These are phyloP conservation scores for Metahyphopichia silvanorum DNA, from an alignment of 805 yeast species.

Conservation along the genomic window DNA sequence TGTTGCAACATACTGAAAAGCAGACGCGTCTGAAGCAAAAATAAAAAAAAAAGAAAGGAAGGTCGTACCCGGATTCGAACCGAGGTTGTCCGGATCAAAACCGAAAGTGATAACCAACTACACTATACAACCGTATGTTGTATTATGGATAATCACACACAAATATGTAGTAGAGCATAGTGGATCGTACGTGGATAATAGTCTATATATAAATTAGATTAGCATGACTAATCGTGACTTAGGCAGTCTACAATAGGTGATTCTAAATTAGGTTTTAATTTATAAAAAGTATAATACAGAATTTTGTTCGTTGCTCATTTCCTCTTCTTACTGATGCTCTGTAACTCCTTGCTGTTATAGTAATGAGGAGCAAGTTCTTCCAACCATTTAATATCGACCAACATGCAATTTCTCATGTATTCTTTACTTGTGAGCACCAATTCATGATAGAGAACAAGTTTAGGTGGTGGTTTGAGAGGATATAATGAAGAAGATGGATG, in stretches of 20 bases:
- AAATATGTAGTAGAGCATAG: too few relatives aligned
- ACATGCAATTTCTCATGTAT: conserved; percentile 79
- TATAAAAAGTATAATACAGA: too few relatives aligned
- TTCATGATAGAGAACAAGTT: conserved; percentile 74
- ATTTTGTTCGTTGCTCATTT: too few relatives aligned
- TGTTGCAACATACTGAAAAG: too few relatives aligned
- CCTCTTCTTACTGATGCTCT: conserved; percentile 4
- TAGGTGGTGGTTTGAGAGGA: conserved; percentile 67
- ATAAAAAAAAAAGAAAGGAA: too few relatives aligned
- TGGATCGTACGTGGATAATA: neutral
- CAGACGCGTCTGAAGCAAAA: too few relatives aligned
- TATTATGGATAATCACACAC: too few relatives aligned
- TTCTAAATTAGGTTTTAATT: too few relatives aligned
- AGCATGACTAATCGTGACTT: too few relatives aligned
- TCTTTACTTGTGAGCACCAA: conserved; percentile 82
- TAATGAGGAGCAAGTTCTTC: conserved; percentile 71
- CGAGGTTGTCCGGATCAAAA: conserved; percentile 81
- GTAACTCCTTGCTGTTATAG: conserved; percentile 25
- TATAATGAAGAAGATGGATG: conserved; percentile 85
- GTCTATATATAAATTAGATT: too few relatives aligned
- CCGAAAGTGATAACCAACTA: conserved; percentile 79
- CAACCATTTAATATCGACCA: conserved; percentile 71
- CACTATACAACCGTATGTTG: conserved; percentile 67
- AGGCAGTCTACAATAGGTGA: too few relatives aligned
- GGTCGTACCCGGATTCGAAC: conserved; percentile 86